Conservation (phyloP, 352 stramenopile species). For the Peronosclerospora sorghi region DNA sequence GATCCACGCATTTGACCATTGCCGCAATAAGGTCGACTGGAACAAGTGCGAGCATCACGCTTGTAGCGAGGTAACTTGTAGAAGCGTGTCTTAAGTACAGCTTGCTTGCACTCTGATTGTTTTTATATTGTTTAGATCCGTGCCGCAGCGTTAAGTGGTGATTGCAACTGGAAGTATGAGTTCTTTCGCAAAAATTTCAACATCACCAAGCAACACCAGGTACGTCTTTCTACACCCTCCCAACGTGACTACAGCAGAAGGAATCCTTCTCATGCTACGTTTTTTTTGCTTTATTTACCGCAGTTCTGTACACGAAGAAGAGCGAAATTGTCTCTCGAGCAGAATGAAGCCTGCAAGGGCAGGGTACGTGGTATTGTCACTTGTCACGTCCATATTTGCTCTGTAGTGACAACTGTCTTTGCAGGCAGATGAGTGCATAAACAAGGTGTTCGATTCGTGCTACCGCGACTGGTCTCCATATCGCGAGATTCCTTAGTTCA, state of each 20-base stretch:
- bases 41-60: conserved; percentile 88
- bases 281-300: background rate
- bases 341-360: conserved; percentile 66
- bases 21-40: conserved; percentile 88
- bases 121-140: conserved; percentile 31
- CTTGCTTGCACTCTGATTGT: background rate
- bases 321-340: conserved; percentile 75
- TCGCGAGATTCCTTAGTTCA: conserved; percentile 62
- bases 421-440: conserved; percentile 76
- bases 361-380: conserved; percentile 24
- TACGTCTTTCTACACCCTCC: conserved; percentile 8
- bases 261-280: background rate
- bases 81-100: background rate
- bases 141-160: conserved; percentile 70
- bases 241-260: background rate
- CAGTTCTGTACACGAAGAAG: conserved; percentile 83
- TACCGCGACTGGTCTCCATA: conserved; percentile 78
- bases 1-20: conserved; percentile 91
- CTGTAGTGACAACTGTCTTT: background rate
- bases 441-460: conserved; percentile 78
- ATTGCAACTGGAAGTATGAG: conserved; percentile 89
- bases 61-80: conserved; percentile 74
- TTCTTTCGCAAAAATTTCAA: conserved; percentile 88
- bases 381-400: background rate
- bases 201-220: conserved; percentile 83